These are phyloP conservation scores for Symbiodinium pilosum DNA, from an alignment of 73 alveolate species.

Conservation along the genomic window DNA sequence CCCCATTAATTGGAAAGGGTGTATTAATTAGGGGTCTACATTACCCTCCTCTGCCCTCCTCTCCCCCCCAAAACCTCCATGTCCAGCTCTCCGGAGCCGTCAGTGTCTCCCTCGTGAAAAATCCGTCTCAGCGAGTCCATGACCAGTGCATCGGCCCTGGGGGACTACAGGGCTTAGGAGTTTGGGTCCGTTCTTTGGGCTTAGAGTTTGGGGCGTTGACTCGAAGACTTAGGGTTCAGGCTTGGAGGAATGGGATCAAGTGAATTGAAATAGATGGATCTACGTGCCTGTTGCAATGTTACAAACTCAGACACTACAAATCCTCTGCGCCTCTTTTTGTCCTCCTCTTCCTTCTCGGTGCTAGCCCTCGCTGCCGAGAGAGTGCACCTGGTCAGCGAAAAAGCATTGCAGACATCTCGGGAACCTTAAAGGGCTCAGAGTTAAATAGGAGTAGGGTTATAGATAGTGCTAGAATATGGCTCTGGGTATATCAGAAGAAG, in stretches of 20 bases:
- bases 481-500: too few relatives aligned
- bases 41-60: too few relatives aligned
- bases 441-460: too few relatives aligned
- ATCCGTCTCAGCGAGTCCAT: slow-evolving; percentile 74
- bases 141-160: slow-evolving; percentile 51
- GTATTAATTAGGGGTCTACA: too few relatives aligned
- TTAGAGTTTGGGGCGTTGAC: neutral
- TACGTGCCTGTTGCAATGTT: neutral
- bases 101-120: slow-evolving; percentile 87
- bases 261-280: neutral
- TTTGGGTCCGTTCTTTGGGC: neutral
- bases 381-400: slow-evolving; percentile 17
- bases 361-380: slow-evolving; percentile 64
- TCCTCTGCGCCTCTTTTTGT: slow-evolving; percentile 30
- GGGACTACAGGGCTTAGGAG: too few relatives aligned
- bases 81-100: slow-evolving; percentile 90
- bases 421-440: too few relatives aligned
- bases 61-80: too few relatives aligned
- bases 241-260: neutral
- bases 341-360: slow-evolving; percentile 75
- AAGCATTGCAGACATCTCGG: too few relatives aligned
- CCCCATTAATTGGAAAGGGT: too few relatives aligned
- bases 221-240: neutral
- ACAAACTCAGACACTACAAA: too few relatives aligned
- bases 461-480: too few relatives aligned